Base-by-base conservation (phyloP, 2,329 filamentous ascomycete genomes). In the Clonostachys solani region DNA sequence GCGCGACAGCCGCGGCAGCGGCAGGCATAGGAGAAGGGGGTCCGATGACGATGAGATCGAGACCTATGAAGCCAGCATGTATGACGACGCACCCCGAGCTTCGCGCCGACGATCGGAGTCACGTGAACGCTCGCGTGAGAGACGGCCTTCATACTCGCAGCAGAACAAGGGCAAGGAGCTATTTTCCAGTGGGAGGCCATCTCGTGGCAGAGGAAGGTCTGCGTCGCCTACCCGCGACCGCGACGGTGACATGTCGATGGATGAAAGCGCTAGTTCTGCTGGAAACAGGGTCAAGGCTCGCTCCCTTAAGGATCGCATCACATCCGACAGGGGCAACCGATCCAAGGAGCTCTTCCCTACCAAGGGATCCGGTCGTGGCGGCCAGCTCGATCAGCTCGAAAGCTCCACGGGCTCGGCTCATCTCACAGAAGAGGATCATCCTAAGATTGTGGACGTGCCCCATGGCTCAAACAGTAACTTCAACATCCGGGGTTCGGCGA, bases 1-100 rank as follows among this genome's bases (percentile, higher is more conserved):
- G 23, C 74, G 81, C 19, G 81, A 75, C 35, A 18, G 17, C 36
- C 36, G 36, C 36, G 36, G 36, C 36, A 60, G 61, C 48, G 56
- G 60, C 33, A 57, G 61, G 36, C 56, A 62, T 33, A 56, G 61
- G 36, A 56, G 63, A 18, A 69, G 73, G 47, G 66, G 59, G 17
- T 73, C 76, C 42, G 70, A 65, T 7, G 75, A 80, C 6, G 72
- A 77, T 35, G 70, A 78, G 35, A 71, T 74, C 49, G 67, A 71
- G n/a, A 43, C 34, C 8, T 92, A 90, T 56, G 83, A 87, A 56
- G 87, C 84, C 35, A 87, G 81, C 58, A 86, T 96, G 73, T 95
- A 95, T 65, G 90, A 94, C 54, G 90, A 95, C 57, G 79, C 66
- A 15, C 67, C 72, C 18, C 67, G 62, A 3, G 44, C 59, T 7